These are phyloP conservation scores for Mycena belliarum DNA, from an alignment of 768 basidiomycete species.

Conservation along the genomic window DNA sequence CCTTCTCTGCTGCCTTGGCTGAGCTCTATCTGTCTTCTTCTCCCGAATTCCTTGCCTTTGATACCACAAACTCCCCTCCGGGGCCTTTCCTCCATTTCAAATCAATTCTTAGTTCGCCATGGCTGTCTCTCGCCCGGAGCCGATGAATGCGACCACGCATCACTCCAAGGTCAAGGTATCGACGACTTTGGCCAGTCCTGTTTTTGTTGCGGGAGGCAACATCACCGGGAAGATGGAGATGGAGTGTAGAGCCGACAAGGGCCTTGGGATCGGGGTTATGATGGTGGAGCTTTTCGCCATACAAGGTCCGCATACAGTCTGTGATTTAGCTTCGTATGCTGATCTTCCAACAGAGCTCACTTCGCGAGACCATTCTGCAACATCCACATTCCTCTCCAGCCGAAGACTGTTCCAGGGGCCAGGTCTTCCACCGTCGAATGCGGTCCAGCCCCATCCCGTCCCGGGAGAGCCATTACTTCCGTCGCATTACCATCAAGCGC, in stretches of 20 bases:
- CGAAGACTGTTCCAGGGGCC: constrained; percentile 79
- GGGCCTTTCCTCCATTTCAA: background rate
- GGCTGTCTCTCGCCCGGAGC: constrained; percentile 39
- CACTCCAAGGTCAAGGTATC: constrained; percentile 80
- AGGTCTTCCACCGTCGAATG: constrained; percentile 80
- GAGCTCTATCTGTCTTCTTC: background rate
- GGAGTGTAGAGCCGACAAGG: constrained; percentile 74
- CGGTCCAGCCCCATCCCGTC: constrained; percentile 64
- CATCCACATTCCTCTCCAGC: constrained; percentile 72
- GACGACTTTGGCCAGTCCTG: constrained; percentile 55
- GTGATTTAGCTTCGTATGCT: constrained; percentile 9
- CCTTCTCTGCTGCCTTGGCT: background rate
- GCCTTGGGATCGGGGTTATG: constrained; percentile 72
- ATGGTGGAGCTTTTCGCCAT: constrained; percentile 77
- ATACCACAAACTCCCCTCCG: background rate
- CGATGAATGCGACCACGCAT: constrained; percentile 81
- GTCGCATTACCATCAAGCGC: constrained; percentile 66
- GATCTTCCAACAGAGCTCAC: constrained; percentile 54
- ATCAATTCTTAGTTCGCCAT: constrained; percentile 8
- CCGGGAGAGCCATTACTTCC: constrained; percentile 65
- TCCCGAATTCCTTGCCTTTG: background rate
- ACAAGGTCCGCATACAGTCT: constrained; percentile 53
- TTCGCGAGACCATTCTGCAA: constrained; percentile 79
- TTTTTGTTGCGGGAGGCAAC: constrained; percentile 65
- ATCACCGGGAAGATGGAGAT: constrained; percentile 79